phyloP scores from a whole-genome alignment of 164 flowering plant species.

The Liquidambar formosana region DNA sequence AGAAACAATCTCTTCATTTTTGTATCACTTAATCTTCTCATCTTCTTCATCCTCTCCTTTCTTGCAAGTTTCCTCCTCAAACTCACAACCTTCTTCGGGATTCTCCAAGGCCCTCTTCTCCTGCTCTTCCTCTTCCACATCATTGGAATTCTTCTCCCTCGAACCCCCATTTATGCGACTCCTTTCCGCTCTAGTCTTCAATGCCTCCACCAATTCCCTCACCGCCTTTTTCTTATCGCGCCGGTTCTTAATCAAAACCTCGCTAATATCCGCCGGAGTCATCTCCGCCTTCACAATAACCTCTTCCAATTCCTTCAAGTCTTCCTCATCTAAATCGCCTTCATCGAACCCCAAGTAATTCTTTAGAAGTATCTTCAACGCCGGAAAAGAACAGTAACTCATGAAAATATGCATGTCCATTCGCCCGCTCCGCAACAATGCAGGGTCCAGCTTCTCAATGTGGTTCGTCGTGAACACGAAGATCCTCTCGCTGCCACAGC shows the following conservation, averaged over 20 bases:
- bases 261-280: constrained; percentile 86
- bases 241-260: constrained; percentile 70
- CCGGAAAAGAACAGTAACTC: constrained; percentile 59
- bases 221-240: constrained; percentile 47
- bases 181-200: constrained; percentile 44
- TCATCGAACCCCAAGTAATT: constrained; percentile 57
- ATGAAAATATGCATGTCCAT: constrained; percentile 84
- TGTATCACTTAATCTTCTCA: too few relatives aligned
- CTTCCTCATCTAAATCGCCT: constrained; percentile 32
- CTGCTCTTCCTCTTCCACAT: constrained; percentile 50
- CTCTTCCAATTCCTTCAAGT: constrained; percentile 31
- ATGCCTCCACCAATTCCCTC: constrained; percentile 42
- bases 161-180: constrained; percentile 9
- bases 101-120: constrained; percentile 75
- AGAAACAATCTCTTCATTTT: not conserved
- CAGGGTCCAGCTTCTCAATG: constrained; percentile 77
- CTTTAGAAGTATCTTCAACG: constrained; percentile 59
- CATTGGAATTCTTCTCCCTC: constrained; percentile 20
- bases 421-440: constrained; percentile 69
- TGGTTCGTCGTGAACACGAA: constrained; percentile 87
- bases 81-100: constrained; percentile 32
- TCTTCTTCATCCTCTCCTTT: constrained; percentile 10
- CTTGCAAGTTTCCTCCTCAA: constrained; percentile 13
- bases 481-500: constrained; percentile 83
- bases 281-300: constrained; percentile 57